Evolutionary conservation across 208 protist genomes (phyloP), one percentile per base, ranked within the genome.

Genomic region (Acanthamoeba pearcei): DNA sequence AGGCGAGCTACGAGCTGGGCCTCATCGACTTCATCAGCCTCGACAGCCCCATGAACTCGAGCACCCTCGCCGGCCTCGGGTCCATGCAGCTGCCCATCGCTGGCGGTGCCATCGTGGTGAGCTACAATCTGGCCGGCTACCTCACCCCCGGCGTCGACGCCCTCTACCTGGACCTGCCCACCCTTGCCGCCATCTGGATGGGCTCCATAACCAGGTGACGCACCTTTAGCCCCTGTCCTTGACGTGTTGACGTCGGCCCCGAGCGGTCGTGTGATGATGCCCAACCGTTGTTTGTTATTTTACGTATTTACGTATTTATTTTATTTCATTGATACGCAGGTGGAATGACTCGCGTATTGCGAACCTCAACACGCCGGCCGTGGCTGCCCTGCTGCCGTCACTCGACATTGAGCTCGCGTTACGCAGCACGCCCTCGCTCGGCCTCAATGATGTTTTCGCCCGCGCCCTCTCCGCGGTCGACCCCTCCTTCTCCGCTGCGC

Each of bases 11-110:
- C 42, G 32, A 55, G 38, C 80, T 66, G 13, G 80, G 80, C n/a
- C 46, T 66, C 12, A 60, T 88, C 5, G 80, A 88, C 80, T 88
- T 88, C 55, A 15, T 64, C 6, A 46, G 80, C 32, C n/a, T 88
- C 15, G 15, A 17, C 55, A 64, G 80, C 42, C 51, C 55, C 8
- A 4, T 88, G 27, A 32, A 19, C 15, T 55, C n/a, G 12, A 35
- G 8, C 49, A 35, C 51, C 12, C 78, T 86, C 51, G 78, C 15
- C n/a, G 22, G 17, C 3, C 19, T 51, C 74, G 9, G n/a, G 2
- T 51, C 42, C 8, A 19, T 83, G 38, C 74, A 53, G 74, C 29
- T 83, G 74, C 74, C 74, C 29, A 17, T 83, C 74, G 74, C n/a
- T 27, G 74, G 38, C 74, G 42, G 38, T 42, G 74, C 74, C n/a